Evolutionary conservation across 75 land plant genomes (phyloP).

Genomic region (Sequoiadendron giganteum): DNA sequence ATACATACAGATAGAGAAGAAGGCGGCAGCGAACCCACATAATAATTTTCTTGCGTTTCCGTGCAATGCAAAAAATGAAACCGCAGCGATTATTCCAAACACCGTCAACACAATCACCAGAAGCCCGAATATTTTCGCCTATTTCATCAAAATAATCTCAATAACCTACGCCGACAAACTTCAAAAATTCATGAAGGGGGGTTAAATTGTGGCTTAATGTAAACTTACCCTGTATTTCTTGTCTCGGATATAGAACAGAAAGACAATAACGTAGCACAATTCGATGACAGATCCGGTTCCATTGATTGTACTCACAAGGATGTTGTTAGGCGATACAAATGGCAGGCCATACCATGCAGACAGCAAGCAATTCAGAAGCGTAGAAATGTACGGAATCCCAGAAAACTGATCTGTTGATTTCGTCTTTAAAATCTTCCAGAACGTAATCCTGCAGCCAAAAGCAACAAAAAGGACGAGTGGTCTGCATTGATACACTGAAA

Average conservation of each 20-base stretch:
- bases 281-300: constrained; percentile 67
- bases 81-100: constrained; percentile 35
- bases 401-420: constrained; percentile 67
- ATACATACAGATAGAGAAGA: constrained; percentile 89
- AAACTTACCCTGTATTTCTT: constrained; percentile 32
- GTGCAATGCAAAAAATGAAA: constrained; percentile 60
- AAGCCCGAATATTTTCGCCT: constrained; percentile 26
- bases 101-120: constrained; percentile 29
- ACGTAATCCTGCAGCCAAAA: constrained; percentile 42
- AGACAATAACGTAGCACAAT: constrained; percentile 56
- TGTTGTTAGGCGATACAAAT: constrained; percentile 70
- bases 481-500: background rate
- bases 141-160: background rate
- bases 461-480: background rate
- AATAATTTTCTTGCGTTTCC: constrained; percentile 46
- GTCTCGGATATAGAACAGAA: constrained; percentile 41
- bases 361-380: constrained; percentile 68
- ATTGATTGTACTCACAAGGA: constrained; percentile 70
- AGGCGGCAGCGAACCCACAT: constrained; percentile 62
- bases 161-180: too few species aligned
- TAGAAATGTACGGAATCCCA: constrained; percentile 63
- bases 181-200: too few species aligned
- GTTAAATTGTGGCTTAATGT: too few species aligned
- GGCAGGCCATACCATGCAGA: constrained; percentile 72
- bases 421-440: constrained; percentile 41